Evolutionary conservation across 176 grass and related monocot genomes (phyloP).

Genomic region (Oryza glaberrima): DNA sequence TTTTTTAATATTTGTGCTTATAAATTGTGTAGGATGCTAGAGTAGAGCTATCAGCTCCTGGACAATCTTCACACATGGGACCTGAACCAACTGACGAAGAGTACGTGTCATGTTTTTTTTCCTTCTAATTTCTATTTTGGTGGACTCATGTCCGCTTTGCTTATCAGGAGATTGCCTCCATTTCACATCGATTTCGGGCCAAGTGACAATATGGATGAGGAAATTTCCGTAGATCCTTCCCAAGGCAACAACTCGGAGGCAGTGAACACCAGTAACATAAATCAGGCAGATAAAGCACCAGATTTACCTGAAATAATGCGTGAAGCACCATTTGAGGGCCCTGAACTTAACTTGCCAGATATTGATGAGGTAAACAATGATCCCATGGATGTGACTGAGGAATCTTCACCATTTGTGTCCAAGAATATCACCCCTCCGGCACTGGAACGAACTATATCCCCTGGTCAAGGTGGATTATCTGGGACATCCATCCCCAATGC

Average conservation of each 20-base stretch:
- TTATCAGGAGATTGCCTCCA: slow-evolving; percentile 62
- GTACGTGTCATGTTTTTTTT: slow-evolving; percentile 36
- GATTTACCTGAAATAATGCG: slow-evolving; percentile 59
- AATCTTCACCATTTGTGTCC: slow-evolving; percentile 40
- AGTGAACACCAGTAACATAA: slow-evolving; percentile 19
- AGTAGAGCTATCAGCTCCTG: slow-evolving; percentile 38
- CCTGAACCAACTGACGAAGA: slow-evolving; percentile 55
- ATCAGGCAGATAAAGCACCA: slow-evolving; percentile 32
- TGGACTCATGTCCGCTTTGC: slow-evolving; percentile 28
- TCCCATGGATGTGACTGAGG: slow-evolving; percentile 26
- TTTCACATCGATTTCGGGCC: slow-evolving; percentile 46
- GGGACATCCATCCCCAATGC: slow-evolving; percentile 32
- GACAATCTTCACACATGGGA: slow-evolving; percentile 31
- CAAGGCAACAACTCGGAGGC: slow-evolving; percentile 30
- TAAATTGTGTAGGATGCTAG: slow-evolving; percentile 52
- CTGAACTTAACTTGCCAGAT: slow-evolving; percentile 31
- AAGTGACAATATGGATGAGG: slow-evolving; percentile 27
- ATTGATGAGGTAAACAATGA: slow-evolving; percentile 34
- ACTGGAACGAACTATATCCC: slow-evolving; percentile 5
- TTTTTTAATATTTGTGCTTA: slow-evolving; percentile 15
- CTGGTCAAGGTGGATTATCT: slow-evolving; percentile 42
- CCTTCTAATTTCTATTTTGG: background rate
- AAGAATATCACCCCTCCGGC: slow-evolving; percentile 45
- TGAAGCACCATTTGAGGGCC: slow-evolving; percentile 34
- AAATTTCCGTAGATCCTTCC: slow-evolving; percentile 28